A percentile compares a stretch with the other conserved stretches of the same genome.
phyloP scores from a whole-genome alignment of 495 filamentous ascomycete genomes.

The Talaromyces proteolyticus region DNA sequence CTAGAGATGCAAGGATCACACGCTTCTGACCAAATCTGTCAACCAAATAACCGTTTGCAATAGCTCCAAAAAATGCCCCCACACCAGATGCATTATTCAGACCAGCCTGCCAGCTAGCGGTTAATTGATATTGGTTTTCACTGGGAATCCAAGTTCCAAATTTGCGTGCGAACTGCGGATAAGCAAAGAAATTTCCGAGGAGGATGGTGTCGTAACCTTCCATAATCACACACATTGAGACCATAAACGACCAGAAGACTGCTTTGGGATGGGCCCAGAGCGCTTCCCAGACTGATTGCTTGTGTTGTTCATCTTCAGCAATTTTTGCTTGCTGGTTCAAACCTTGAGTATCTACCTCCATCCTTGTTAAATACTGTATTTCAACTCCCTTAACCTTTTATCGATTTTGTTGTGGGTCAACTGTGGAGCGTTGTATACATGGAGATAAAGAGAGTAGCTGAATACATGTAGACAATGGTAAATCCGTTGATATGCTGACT shows the following conservation, averaged over 20 bases:
- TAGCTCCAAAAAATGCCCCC: neutral
- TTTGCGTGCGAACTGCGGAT: constrained; percentile 14
- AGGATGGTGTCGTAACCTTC: neutral
- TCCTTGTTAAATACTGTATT: too few relatives aligned
- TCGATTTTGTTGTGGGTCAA: too few relatives aligned
- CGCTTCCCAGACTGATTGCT: neutral
- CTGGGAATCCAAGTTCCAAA: constrained; percentile 15
- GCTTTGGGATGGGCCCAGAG: neutral
- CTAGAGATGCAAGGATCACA: neutral
- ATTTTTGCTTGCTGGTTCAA: too few relatives aligned
- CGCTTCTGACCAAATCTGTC: neutral
- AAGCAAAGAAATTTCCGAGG: neutral
- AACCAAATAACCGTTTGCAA: neutral
- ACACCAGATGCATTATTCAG: constrained; percentile 39
- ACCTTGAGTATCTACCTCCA: too few relatives aligned
- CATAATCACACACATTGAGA: neutral
- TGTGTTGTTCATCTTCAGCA: too few relatives aligned
- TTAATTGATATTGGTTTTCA: constrained; percentile 25
- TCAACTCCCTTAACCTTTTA: too few relatives aligned
- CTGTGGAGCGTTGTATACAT: too few relatives aligned
- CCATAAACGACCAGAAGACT: neutral
- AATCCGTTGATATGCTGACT: too few relatives aligned
- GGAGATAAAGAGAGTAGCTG: too few relatives aligned
- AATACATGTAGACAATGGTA: too few relatives aligned
- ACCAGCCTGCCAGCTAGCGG: constrained; percentile 55